These are phyloP conservation scores for Phragmites australis DNA, from an alignment of 176 grass and related monocot genomes.

Conservation along the genomic window DNA sequence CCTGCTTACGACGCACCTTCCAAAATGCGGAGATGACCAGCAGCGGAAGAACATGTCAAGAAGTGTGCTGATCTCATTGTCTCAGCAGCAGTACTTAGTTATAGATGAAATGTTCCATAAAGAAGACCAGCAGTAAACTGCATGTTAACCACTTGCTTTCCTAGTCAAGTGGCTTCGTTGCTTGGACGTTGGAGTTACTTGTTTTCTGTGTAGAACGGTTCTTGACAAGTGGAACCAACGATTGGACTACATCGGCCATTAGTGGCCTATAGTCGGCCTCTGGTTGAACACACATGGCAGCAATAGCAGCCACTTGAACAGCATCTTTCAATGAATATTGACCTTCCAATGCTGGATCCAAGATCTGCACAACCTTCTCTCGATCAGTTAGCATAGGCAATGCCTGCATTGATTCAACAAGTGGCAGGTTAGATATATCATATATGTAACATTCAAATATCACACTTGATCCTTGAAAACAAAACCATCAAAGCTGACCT, in stretches of 20 bases:
- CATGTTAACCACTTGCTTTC: not conserved
- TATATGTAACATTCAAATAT: slow-evolving; percentile 14
- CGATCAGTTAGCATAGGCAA: slow-evolving; percentile 85
- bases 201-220: slow-evolving; percentile 50
- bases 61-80: slow-evolving; percentile 2
- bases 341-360: slow-evolving; percentile 95
- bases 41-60: slow-evolving; percentile 9
- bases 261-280: slow-evolving; percentile 97
- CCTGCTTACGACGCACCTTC: not conserved
- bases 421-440: slow-evolving; percentile 26
- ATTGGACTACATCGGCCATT: slow-evolving; percentile 98
- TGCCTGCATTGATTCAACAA: slow-evolving; percentile 56
- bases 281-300: slow-evolving; percentile 95
- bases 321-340: slow-evolving; percentile 97
- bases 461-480: not conserved
- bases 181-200: slow-evolving; percentile 48
- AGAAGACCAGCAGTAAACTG: not conserved
- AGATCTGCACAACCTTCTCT: slow-evolving; percentile 82
- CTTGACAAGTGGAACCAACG: slow-evolving; percentile 87
- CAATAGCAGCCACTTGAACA: slow-evolving; percentile 96
- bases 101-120: slow-evolving; percentile 13
- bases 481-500: slow-evolving; percentile 17
- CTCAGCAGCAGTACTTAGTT: slow-evolving; percentile 23
- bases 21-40: slow-evolving; percentile 22
- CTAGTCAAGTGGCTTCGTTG: slow-evolving; percentile 39